phyloP scores from a whole-genome alignment of 176 grass and related monocot genomes.

The Triticum monococcum region DNA sequence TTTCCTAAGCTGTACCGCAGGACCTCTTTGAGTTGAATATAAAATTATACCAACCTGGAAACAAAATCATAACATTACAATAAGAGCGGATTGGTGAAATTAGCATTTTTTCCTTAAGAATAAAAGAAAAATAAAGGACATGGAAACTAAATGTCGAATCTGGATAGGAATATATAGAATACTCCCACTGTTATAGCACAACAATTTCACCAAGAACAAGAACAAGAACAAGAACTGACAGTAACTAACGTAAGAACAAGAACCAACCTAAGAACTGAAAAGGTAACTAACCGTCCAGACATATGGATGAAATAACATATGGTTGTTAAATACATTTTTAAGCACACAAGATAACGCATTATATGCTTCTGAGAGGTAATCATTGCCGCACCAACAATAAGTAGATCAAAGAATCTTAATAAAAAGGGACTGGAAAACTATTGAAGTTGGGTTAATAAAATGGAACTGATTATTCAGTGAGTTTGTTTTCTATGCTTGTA shows the following conservation, averaged over 20 bases:
- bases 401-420: not conserved
- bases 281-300: not conserved
- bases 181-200: too few relatives aligned
- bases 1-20: too few relatives aligned
- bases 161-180: too few relatives aligned
- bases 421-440: not conserved
- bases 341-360: not conserved
- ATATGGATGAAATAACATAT: not conserved
- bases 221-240: not conserved
- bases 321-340: not conserved
- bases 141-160: too few relatives aligned
- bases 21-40: too few relatives aligned
- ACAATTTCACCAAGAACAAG: too few relatives aligned
- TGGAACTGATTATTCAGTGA: not conserved
- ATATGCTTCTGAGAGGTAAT: not conserved
- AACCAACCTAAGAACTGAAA: not conserved
- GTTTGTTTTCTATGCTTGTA: not conserved
- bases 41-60: too few relatives aligned
- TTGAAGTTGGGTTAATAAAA: not conserved
- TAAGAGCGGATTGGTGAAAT: too few relatives aligned
- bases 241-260: not conserved
- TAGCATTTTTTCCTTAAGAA: too few relatives aligned
- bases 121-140: too few relatives aligned
- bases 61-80: too few relatives aligned
- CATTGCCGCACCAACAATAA: not conserved